Evolutionary conservation across 2,329 filamentous ascomycete genomes (phyloP), one percentile per base, ranked within the genome.

Genomic region (Dactylellina parvicollis): DNA sequence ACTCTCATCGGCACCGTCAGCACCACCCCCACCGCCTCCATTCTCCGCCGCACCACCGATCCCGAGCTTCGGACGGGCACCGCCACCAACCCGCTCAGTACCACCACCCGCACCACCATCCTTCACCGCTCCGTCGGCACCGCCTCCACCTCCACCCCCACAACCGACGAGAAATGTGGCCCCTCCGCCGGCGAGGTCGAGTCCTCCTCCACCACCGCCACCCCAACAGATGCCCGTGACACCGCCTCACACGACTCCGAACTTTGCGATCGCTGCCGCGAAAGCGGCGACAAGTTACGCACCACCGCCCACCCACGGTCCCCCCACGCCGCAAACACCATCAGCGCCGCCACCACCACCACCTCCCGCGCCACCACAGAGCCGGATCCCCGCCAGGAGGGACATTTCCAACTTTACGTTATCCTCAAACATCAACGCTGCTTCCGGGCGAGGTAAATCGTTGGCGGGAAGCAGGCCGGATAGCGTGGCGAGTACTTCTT

Each of bases 31-130:
- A 86, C 89, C 81, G 83, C 84, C 8, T 87, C 86, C 24, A 84
- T 86, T 76, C 87, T 88, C 77, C 83, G 88, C 76, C 83, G 87
- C 71, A 82, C 86, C 61, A 9, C 77, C 79, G 79, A 81, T 75
- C 78, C 85, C 49, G 82, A 83, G 49, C 81, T 82, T 79, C 81
- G 83, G 36, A 78, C 83, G 64, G 85, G 88, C 76, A 81, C 91
- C 80, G 85, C 90, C 73, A 87, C 90, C 73, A 87, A 90, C 73
- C 82, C 85, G 70, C 88, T 87, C 32, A 85, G 40, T 73, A 69
- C 60, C 75, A 24, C 44, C 44, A 49, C 44, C 44, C 3, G 30
- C 76, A 75, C 10, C 75, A 77, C 42, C 80, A 82, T 10, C 81
- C 81, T n/a, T 78, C 73, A 60, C 40, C 20, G 40, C 40, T 4